These are phyloP conservation scores for Penicillium robsamsonii DNA, from an alignment of 495 filamentous ascomycete genomes.

Conservation along the genomic window DNA sequence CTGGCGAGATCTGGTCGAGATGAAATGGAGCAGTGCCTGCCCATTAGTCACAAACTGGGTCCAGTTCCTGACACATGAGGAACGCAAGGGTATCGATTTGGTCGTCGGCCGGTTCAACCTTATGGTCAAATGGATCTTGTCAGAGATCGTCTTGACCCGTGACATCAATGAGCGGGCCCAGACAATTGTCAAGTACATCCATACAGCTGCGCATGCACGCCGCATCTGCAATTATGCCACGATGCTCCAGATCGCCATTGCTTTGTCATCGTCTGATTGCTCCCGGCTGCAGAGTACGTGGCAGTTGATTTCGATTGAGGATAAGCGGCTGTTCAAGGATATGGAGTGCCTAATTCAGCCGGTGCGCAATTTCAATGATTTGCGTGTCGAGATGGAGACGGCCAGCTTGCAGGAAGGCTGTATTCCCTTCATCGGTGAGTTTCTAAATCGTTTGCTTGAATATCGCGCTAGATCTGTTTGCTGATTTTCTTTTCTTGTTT, in stretches of 20 bases:
- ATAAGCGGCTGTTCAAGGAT: slow-evolving; percentile 70
- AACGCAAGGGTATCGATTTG: slow-evolving; percentile 88
- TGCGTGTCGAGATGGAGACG: slow-evolving; percentile 89
- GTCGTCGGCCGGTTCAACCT: slow-evolving; percentile 96
- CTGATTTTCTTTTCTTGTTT: background rate
- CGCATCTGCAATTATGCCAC: slow-evolving; percentile 92
- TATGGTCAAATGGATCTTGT: slow-evolving; percentile 95
- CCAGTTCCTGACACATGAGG: slow-evolving; percentile 78
- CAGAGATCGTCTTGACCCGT: slow-evolving; percentile 83
- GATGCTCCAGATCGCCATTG: slow-evolving; percentile 91
- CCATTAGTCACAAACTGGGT: slow-evolving; percentile 73
- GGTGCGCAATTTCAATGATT: slow-evolving; percentile 82
- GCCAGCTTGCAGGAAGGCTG: slow-evolving; percentile 75
- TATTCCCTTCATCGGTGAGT: slow-evolving; percentile 90
- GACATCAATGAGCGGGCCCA: slow-evolving; percentile 77
- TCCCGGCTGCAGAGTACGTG: slow-evolving; percentile 76
- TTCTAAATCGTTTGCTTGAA: background rate
- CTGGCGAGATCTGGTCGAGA: slow-evolving; percentile 95
- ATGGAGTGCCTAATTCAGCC: slow-evolving; percentile 86
- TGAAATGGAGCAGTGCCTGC: slow-evolving; percentile 81
- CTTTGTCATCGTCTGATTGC: slow-evolving; percentile 80
- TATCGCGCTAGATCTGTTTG: background rate
- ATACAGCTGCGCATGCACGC: slow-evolving; percentile 82
- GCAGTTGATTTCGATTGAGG: slow-evolving; percentile 67
- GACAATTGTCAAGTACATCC: slow-evolving; percentile 87